These are phyloP conservation scores for Paracoccidioides brasiliensis DNA, from an alignment of 2,329 filamentous ascomycete genomes.

Conservation along the genomic window DNA sequence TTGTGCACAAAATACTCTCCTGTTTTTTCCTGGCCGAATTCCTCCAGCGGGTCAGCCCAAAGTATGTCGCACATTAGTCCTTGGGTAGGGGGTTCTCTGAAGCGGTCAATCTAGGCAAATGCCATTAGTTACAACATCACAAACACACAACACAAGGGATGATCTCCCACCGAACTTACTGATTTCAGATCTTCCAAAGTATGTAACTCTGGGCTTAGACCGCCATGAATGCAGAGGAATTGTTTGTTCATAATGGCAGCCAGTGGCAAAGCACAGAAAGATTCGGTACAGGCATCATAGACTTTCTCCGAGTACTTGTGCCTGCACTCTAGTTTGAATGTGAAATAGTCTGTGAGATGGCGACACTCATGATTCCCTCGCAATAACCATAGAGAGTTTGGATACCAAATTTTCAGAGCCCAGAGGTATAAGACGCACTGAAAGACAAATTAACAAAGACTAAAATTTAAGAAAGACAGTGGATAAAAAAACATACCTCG, in stretches of 20 bases:
- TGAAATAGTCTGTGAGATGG: conserved; percentile 98
- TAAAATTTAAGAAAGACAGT: not conserved
- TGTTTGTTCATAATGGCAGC: conserved; percentile 99
- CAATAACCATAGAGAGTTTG: conserved; percentile 90
- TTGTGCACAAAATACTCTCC: conserved; percentile 97
- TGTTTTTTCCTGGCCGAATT: conserved; percentile 97
- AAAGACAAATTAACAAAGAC: conserved; percentile 19
- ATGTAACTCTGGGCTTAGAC: conserved; percentile 87
- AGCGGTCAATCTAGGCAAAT: conserved; percentile 68
- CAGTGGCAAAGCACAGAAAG: conserved; percentile 85
- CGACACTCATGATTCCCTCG: conserved; percentile 97
- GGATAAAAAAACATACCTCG: conserved; percentile 43
- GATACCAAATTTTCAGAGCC: conserved; percentile 98
- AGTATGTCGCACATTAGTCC: conserved; percentile 98
- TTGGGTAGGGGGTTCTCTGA: conserved; percentile 92
- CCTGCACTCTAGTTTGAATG: conserved; percentile 98
- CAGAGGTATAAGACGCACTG: conserved; percentile 92
- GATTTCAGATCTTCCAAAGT: conserved; percentile 87
- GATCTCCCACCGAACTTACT: conserved; percentile 40
- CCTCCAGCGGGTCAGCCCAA: conserved; percentile 94
- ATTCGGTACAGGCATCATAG: conserved; percentile 97
- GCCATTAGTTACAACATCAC: conserved; percentile 15
- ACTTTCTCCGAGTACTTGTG: conserved; percentile 97
- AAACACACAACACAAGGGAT: not conserved
- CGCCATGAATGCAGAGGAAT: conserved; percentile 95